phyloP scores from a whole-genome alignment of 2,329 filamentous ascomycete species.

The Pseudogymnoascus sp. region DNA sequence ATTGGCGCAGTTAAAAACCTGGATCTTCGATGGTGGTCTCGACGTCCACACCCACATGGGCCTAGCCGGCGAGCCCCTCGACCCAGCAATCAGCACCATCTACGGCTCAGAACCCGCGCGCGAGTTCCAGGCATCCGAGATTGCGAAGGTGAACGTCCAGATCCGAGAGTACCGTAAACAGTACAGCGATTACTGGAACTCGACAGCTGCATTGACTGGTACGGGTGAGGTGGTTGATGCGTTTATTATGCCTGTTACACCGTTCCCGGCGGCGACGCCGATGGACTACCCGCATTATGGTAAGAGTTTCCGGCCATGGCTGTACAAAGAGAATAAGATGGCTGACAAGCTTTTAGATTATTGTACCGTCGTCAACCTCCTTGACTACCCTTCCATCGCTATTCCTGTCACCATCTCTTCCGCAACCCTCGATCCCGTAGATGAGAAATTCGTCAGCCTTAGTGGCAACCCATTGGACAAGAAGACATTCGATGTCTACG shows the following conservation, averaged over 20 bases:
- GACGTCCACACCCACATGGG: slow-evolving; percentile 42
- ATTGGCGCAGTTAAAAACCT: slow-evolving; percentile 26
- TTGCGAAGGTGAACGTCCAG: slow-evolving; percentile 35
- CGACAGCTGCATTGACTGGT: slow-evolving; percentile 40
- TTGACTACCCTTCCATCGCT: slow-evolving; percentile 47
- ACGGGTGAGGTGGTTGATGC: slow-evolving; percentile 45
- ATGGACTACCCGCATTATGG: slow-evolving; percentile 39
- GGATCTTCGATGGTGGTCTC: slow-evolving; percentile 40
- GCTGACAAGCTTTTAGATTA: slow-evolving; percentile 21
- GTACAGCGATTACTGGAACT: slow-evolving; percentile 59
- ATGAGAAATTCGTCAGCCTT: slow-evolving; percentile 4
- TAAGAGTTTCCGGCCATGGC: slow-evolving; percentile 29
- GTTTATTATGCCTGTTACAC: slow-evolving; percentile 41
- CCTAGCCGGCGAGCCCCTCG: slow-evolving; percentile 46
- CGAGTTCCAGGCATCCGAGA: slow-evolving; percentile 25
- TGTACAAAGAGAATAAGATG: slow-evolving; percentile 21
- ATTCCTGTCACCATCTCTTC: slow-evolving; percentile 41
- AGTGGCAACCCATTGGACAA: slow-evolving; percentile 13
- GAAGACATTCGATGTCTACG: slow-evolving; percentile 17
- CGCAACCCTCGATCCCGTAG: slow-evolving; percentile 13
- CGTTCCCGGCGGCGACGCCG: slow-evolving; percentile 40
- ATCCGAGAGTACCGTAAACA: slow-evolving; percentile 47
- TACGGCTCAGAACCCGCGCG: slow-evolving; percentile 26
- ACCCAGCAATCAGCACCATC: slow-evolving; percentile 13
- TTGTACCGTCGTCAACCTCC: slow-evolving; percentile 38